Percentiles rank a stretch among this genome's conserved stretches.
These are phyloP conservation scores for Juglanconis oblonga DNA, from an alignment of 2,329 filamentous ascomycete genomes.

Conservation along the genomic window DNA sequence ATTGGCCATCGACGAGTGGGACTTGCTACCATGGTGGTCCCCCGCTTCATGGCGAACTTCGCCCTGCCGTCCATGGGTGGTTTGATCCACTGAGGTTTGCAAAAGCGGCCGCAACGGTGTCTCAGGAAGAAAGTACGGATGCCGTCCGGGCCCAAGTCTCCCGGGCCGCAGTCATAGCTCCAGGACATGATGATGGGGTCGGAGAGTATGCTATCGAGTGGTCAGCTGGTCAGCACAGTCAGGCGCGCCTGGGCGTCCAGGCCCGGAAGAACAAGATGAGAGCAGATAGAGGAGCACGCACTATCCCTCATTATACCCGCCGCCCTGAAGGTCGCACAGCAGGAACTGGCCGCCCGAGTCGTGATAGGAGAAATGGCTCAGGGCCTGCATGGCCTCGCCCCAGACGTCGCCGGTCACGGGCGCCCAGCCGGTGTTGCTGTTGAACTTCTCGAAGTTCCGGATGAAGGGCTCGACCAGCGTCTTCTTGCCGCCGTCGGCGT, in stretches of 20 bases:
- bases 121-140: conserved; percentile 38
- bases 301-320: conserved; percentile 30
- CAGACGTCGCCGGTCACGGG: conserved; percentile 26
- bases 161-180: conserved; percentile 33
- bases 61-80: conserved; percentile 7
- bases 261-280: too few species aligned
- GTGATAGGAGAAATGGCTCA: conserved; percentile 44
- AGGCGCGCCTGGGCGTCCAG: background rate
- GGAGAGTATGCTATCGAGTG: conserved; percentile 29
- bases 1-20: background rate
- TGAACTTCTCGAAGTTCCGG: conserved; percentile 40
- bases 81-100: conserved; percentile 25
- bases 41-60: background rate
- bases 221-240: background rate
- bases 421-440: conserved; percentile 41
- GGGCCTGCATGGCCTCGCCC: conserved; percentile 37
- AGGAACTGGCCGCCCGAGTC: conserved; percentile 33
- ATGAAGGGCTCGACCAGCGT: conserved; percentile 37
- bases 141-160: conserved; percentile 36
- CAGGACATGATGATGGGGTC: conserved; percentile 41
- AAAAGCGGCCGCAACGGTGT: conserved; percentile 33
- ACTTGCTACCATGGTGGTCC: conserved; percentile 1
- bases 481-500: conserved; percentile 22
- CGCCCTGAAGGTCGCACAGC: conserved; percentile 42
- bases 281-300: background rate